Evolutionary conservation across 1,284 basidiomycete species (phyloP).

Genomic region (Trametes pubescens): DNA sequence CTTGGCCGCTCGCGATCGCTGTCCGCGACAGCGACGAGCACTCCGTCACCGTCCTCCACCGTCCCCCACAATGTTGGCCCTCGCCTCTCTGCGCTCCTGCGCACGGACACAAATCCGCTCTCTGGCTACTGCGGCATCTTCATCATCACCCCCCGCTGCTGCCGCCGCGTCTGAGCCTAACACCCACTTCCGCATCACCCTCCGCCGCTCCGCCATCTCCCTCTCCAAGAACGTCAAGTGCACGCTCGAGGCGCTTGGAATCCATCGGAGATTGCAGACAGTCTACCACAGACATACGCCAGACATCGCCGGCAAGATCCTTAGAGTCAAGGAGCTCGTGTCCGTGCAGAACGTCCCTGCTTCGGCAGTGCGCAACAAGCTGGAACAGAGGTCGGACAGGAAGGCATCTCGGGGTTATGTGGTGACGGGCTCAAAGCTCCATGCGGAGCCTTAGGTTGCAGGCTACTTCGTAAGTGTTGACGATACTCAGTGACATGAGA

Average conservation of each 20-base stretch:
- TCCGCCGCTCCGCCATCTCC: constrained; percentile 83
- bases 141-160: constrained; percentile 14
- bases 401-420: constrained; percentile 71
- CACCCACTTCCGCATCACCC: constrained; percentile 87
- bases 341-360: constrained; percentile 83
- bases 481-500: rapidly evolving
- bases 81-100: constrained; percentile 20
- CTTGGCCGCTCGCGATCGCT: constrained; percentile 16
- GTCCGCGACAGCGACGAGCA: constrained; percentile 21
- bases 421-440: constrained; percentile 49
- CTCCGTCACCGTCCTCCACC: constrained; percentile 5
- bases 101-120: constrained; percentile 19
- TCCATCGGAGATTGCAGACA: constrained; percentile 82
- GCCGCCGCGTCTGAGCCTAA: constrained; percentile 45
- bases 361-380: constrained; percentile 68
- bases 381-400: constrained; percentile 69
- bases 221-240: constrained; percentile 76
- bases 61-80: constrained; percentile 22
- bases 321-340: constrained; percentile 87
- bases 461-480: constrained; percentile 7
- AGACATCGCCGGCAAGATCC: constrained; percentile 83
- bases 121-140: constrained; percentile 23
- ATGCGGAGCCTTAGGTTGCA: constrained; percentile 20
- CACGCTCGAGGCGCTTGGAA: constrained; percentile 78
- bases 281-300: constrained; percentile 80